Evolutionary conservation across 805 yeast species (phyloP).

Genomic region (Cyberlindnera petersonii): DNA sequence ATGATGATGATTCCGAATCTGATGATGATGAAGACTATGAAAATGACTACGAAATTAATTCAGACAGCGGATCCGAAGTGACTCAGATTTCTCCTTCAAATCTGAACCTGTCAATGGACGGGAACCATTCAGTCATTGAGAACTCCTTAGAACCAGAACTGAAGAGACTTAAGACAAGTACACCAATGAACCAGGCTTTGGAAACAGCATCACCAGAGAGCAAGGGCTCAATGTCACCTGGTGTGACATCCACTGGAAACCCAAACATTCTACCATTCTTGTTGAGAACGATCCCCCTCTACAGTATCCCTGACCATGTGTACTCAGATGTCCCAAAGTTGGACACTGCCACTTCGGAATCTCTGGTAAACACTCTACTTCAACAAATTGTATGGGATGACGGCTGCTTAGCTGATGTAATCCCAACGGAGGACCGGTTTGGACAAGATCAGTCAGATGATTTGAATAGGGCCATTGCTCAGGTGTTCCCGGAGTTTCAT

Average conservation of each 20-base stretch:
- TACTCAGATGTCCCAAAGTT: conserved; percentile 35
- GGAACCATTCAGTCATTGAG: conserved; percentile 2
- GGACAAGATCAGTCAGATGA: conserved; percentile 16
- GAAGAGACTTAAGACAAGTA: conserved; percentile 15
- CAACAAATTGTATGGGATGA: conserved; percentile 28
- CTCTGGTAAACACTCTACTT: conserved; percentile 31
- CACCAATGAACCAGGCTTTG: conserved; percentile 5
- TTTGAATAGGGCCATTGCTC: conserved; percentile 26
- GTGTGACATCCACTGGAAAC: conserved; percentile 36
- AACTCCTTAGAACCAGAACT: conserved; percentile 19
- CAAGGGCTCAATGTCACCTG: conserved; percentile 9
- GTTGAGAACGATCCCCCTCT: conserved; percentile 57
- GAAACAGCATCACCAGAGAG: conserved; percentile 1
- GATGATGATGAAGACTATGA: conserved; percentile 19
- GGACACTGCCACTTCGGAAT: conserved; percentile 17
- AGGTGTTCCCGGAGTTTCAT: conserved; percentile 27
- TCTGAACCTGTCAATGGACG: neutral
- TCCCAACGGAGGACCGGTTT: conserved; percentile 6
- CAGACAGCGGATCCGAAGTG: conserved; percentile 2
- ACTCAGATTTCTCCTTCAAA: conserved; percentile 3
- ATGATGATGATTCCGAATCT: conserved; percentile 23
- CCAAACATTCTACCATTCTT: conserved; percentile 69
- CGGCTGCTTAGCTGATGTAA: conserved; percentile 13
- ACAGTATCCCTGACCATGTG: conserved; percentile 56
- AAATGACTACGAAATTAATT: conserved; percentile 1